phyloP scores from a whole-genome alignment of 2,329 filamentous ascomycete genomes.

The Verticillium isaacii region DNA sequence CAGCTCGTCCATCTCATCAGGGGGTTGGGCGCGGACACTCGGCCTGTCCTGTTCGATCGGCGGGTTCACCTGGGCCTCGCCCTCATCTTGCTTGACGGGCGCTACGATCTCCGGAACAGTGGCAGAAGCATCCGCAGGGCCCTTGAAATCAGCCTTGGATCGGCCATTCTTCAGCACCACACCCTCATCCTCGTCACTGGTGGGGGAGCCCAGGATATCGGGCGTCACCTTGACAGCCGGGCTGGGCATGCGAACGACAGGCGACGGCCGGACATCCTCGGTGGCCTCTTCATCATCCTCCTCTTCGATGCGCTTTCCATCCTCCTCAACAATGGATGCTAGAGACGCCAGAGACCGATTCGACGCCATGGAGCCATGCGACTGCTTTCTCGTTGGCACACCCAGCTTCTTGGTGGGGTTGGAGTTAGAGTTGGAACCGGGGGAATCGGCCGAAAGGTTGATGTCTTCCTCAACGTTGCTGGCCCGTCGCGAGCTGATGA shows the following conservation, averaged over 20 bases:
- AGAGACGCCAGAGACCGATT: constrained; percentile 35
- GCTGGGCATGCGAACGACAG: constrained; percentile 22
- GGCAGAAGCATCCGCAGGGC: not conserved
- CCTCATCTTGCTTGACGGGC: not conserved
- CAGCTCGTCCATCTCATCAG: constrained; percentile 5
- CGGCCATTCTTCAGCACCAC: constrained; percentile 25
- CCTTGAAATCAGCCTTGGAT: constrained; percentile 9
- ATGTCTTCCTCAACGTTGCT: constrained; percentile 28
- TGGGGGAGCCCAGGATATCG: constrained; percentile 14
- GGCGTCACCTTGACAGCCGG: constrained; percentile 15
- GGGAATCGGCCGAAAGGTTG: constrained; percentile 23
- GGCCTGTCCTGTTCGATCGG: not conserved
- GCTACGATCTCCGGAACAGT: not conserved
- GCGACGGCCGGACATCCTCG: constrained; percentile 1
- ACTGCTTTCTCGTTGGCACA: constrained; percentile 17
- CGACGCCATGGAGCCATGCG: constrained; percentile 19
- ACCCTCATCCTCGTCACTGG: constrained; percentile 35
- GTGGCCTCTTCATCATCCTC: constrained; percentile 9
- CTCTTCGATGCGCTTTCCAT: constrained; percentile 4
- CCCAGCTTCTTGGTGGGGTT: constrained; percentile 21
- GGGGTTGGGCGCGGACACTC: constrained; percentile 2
- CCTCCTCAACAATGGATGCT: constrained; percentile 40
- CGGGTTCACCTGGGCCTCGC: not conserved
- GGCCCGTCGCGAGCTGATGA: constrained; percentile 25
- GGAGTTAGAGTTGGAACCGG: constrained; percentile 29